Evolutionary conservation across 225 moss, liverwort and hornwort genomes (phyloP).

Genomic region (Anthoceros angustus): DNA sequence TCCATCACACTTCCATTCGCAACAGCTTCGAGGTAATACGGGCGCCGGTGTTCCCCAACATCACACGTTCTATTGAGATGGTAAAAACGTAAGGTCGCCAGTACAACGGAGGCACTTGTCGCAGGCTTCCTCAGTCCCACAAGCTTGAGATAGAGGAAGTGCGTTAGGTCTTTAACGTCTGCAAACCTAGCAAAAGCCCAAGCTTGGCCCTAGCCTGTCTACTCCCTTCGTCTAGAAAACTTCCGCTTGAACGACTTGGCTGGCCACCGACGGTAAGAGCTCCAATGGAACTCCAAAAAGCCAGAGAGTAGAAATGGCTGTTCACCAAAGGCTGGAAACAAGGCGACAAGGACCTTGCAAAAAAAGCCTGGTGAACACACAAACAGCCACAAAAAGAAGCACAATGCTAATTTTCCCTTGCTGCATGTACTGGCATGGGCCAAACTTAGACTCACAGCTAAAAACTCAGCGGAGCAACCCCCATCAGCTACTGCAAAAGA

Average conservation of each 20-base stretch:
- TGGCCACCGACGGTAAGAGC: not conserved
- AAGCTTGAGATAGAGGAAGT: not conserved
- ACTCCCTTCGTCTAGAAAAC: not conserved
- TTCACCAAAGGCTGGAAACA: slow-evolving; percentile 19
- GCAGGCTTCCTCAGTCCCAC: not conserved
- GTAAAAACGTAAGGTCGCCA: no score
- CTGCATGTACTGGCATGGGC: slow-evolving; percentile 2
- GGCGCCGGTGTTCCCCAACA: no score
- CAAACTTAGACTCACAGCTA: slow-evolving; percentile 6
- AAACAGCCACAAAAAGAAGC: not conserved
- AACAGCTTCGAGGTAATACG: no score
- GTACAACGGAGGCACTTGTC: no score
- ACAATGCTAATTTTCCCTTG: not conserved
- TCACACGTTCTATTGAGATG: no score
- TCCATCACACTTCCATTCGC: no score
- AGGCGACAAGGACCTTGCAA: slow-evolving; percentile 23
- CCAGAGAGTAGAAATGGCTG: not conserved
- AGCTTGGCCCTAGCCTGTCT: slow-evolving; percentile 5
- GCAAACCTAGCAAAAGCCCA: not conserved
- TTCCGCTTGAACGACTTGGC: slow-evolving; percentile 4
- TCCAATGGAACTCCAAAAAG: slow-evolving; percentile 16
- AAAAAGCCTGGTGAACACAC: slow-evolving; percentile 18
- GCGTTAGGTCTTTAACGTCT: not conserved
- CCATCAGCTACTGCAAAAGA: not conserved
- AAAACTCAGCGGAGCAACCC: not conserved